Percentiles rank a stretch among this genome's conserved stretches.
phyloP scores from a whole-genome alignment of 768 basidiomycete species.

The Calvatia gigantea region DNA sequence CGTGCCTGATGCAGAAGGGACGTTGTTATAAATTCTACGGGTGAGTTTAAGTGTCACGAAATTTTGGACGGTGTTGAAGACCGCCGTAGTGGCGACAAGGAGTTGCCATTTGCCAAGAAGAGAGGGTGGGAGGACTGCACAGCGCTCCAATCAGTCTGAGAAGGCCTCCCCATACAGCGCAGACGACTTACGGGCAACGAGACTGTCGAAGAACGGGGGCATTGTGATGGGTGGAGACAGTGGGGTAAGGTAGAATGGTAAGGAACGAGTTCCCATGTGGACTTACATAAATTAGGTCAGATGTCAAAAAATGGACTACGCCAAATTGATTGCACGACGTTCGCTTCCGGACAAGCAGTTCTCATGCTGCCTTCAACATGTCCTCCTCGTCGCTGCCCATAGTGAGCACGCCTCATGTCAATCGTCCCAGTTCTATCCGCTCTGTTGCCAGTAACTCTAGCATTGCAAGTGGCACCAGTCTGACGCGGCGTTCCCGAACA shows the following conservation, averaged over 20 bases:
- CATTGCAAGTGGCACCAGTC: conserved; percentile 44
- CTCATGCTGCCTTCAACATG: conserved; percentile 18
- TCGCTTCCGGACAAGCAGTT: conserved; percentile 8
- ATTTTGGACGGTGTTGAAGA: conserved; percentile 88
- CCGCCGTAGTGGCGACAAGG: conserved; percentile 67
- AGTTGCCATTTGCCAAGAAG: conserved; percentile 87
- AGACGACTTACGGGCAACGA: conserved; percentile 20
- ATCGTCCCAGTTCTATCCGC: conserved; percentile 38
- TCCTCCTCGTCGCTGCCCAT: conserved; percentile 23
- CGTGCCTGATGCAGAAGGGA: conserved; percentile 36
- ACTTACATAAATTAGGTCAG: conserved; percentile 8
- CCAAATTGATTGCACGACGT: conserved; percentile 11
- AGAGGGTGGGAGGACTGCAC: conserved; percentile 57
- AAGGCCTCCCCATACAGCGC: not conserved
- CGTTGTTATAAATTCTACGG: conserved; percentile 66
- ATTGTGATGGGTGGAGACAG: conserved; percentile 1
- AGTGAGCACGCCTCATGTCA: conserved; percentile 21
- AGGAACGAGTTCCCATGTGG: conserved; percentile 7
- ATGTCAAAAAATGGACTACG: conserved; percentile 8
- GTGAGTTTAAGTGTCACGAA: conserved; percentile 76
- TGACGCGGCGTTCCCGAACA: conserved; percentile 50
- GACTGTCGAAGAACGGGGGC: conserved; percentile 18
- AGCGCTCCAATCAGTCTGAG: conserved; percentile 1
- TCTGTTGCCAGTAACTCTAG: conserved; percentile 50
- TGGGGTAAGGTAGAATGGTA: not conserved